Conservation (phyloP, 2,329 filamentous ascomycete species). For the Chaetomium sp. region DNA sequence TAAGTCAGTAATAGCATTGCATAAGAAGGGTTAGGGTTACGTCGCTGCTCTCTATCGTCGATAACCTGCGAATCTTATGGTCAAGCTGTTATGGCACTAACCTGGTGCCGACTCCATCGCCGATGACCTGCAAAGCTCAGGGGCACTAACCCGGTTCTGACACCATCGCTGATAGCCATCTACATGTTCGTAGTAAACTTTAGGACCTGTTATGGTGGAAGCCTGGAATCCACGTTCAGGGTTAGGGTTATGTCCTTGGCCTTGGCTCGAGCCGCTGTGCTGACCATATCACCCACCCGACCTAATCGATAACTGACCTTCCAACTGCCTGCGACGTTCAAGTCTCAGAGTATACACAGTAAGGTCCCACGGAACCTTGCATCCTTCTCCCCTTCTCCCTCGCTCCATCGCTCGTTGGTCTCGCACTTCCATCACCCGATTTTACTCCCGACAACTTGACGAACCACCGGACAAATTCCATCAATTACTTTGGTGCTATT, state of each 20-base stretch:
- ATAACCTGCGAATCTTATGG: no score
- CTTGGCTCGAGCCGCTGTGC: not conserved
- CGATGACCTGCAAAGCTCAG: no score
- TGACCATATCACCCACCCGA: not conserved
- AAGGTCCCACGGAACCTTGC: conserved; percentile 18
- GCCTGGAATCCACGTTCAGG: no score
- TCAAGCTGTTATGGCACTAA: no score
- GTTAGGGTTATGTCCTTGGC: not conserved
- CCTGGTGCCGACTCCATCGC: no score
- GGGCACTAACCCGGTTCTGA: no score
- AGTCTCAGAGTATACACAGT: no score
- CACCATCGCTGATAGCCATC: no score
- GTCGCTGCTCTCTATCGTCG: no score
- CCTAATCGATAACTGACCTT: not conserved
- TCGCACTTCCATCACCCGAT: conserved; percentile 8
- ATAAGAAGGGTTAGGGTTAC: not conserved
- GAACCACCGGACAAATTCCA: not conserved
- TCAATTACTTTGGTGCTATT: not conserved
- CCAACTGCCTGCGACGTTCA: conserved; percentile 13
- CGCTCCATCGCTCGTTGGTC: conserved; percentile 7
- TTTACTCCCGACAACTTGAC: conserved; percentile 1
- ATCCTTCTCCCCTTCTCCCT: conserved; percentile 14
- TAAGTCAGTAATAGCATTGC: no score
- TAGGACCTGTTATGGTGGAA: no score
- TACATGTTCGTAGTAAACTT: no score